phyloP scores from a whole-genome alignment of 1,284 basidiomycete species.

The Lentinus polychrous region DNA sequence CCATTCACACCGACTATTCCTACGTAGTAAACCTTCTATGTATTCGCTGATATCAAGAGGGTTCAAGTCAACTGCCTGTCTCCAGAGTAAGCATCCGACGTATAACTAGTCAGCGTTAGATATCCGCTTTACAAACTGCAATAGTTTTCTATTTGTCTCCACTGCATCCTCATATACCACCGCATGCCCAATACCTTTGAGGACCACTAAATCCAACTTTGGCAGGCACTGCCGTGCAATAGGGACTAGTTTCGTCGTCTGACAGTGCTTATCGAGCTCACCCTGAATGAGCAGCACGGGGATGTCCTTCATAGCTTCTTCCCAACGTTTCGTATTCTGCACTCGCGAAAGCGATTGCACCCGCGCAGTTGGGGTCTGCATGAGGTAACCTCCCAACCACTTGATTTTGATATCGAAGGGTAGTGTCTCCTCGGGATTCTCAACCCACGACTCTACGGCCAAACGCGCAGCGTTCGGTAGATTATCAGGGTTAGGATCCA shows the following conservation, averaged over 20 bases:
- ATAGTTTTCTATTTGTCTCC: slow-evolving; percentile 12
- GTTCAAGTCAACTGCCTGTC: too few relatives aligned
- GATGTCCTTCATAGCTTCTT: slow-evolving; percentile 22
- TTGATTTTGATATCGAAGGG: slow-evolving; percentile 24
- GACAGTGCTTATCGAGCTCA: slow-evolving; percentile 24
- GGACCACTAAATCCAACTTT: slow-evolving; percentile 21
- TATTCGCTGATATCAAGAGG: too few relatives aligned
- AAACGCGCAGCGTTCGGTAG: slow-evolving; percentile 23
- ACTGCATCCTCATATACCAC: slow-evolving; percentile 18
- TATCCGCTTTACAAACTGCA: slow-evolving; percentile 4
- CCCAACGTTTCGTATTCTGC: slow-evolving; percentile 28
- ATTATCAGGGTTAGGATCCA: slow-evolving; percentile 21
- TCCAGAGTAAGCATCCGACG: too few relatives aligned
- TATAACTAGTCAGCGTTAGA: not conserved
- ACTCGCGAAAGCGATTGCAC: slow-evolving; percentile 22
- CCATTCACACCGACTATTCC: too few relatives aligned
- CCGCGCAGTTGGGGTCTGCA: slow-evolving; percentile 26
- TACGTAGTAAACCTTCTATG: too few relatives aligned
- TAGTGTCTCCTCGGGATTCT: slow-evolving; percentile 17
- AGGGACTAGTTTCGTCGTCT: slow-evolving; percentile 20
- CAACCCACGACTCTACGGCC: slow-evolving; percentile 28
- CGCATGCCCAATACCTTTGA: slow-evolving; percentile 29
- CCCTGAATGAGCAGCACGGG: slow-evolving; percentile 31
- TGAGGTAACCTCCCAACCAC: slow-evolving; percentile 28
- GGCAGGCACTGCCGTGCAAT: slow-evolving; percentile 24